A percentile compares a stretch with the other conserved stretches of the same genome.
Conservation (phyloP, 805 yeast genomes). For the Ogataea wickerhamii region DNA sequence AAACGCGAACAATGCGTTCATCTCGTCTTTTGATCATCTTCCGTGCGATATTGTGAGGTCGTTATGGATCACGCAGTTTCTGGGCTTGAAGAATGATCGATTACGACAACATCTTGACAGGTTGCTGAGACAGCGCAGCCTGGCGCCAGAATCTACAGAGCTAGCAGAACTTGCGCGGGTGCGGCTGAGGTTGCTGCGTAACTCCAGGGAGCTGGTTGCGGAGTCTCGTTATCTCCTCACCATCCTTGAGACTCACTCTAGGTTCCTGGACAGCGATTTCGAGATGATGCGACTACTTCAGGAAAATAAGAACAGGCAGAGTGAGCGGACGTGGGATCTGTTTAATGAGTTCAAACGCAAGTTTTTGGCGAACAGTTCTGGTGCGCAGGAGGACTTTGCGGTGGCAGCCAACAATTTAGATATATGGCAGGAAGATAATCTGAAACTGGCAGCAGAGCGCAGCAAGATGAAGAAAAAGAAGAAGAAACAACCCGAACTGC, state of each 20-base stretch:
- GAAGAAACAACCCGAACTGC: neutral
- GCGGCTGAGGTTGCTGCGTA: slow-evolving; percentile 12
- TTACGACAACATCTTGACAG: slow-evolving; percentile 9
- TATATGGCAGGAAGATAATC: neutral
- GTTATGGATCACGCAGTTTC: slow-evolving; percentile 35
- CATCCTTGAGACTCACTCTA: slow-evolving; percentile 22
- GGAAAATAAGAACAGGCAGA: slow-evolving; percentile 12
- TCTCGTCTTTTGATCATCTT: slow-evolving; percentile 36
- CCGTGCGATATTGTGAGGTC: slow-evolving; percentile 38
- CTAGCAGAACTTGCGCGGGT: slow-evolving; percentile 4
- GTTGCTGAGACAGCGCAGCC: slow-evolving; percentile 2
- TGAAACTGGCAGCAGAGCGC: neutral
- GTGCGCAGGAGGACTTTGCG: neutral
- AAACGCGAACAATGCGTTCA: slow-evolving; percentile 33
- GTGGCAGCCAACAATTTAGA: slow-evolving; percentile 2
- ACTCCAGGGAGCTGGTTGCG: slow-evolving; percentile 23
- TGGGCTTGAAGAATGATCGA: slow-evolving; percentile 25
- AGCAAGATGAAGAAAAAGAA: neutral
- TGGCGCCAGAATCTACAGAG: neutral
- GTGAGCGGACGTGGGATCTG: slow-evolving; percentile 22
- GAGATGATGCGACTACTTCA: slow-evolving; percentile 21
- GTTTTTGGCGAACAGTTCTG: slow-evolving; percentile 7
- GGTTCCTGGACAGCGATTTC: slow-evolving; percentile 24
- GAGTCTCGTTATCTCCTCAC: slow-evolving; percentile 25
- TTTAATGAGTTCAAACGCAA: slow-evolving; percentile 24